These are phyloP conservation scores for Phellinidium pouzarii DNA, from an alignment of 1,284 basidiomycete species.

Conservation along the genomic window DNA sequence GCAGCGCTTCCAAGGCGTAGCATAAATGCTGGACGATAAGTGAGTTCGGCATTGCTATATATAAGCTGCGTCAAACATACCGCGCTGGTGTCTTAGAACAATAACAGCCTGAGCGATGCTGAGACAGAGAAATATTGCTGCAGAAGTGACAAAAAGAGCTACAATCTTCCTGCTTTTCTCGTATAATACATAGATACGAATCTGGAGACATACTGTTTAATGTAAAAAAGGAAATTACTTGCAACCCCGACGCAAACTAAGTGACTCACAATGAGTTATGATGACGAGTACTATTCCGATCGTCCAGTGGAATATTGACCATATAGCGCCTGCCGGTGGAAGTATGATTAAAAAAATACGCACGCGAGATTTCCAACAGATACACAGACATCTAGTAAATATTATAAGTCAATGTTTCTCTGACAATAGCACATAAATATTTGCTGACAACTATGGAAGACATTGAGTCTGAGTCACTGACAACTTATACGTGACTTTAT, in stretches of 20 bases:
- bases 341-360: background rate
- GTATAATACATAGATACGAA: conserved; percentile 6
- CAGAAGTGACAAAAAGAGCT: background rate
- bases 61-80: no score
- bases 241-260: background rate
- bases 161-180: conserved; percentile 3
- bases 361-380: background rate
- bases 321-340: background rate
- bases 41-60: no score
- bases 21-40: no score
- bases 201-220: background rate
- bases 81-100: conserved; percentile 3
- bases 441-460: background rate
- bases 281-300: background rate
- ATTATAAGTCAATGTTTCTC: background rate
- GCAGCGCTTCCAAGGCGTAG: background rate
- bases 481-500: background rate
- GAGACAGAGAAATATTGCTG: no score
- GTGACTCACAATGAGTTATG: background rate
- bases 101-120: background rate
- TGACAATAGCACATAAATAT: background rate
- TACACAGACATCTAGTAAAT: background rate
- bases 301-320: background rate
- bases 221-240: background rate
- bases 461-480: background rate